A percentile compares a stretch with the other conserved stretches of the same genome.
These are phyloP conservation scores for Ogataea angusta DNA, from an alignment of 805 yeast genomes.

Conservation along the genomic window DNA sequence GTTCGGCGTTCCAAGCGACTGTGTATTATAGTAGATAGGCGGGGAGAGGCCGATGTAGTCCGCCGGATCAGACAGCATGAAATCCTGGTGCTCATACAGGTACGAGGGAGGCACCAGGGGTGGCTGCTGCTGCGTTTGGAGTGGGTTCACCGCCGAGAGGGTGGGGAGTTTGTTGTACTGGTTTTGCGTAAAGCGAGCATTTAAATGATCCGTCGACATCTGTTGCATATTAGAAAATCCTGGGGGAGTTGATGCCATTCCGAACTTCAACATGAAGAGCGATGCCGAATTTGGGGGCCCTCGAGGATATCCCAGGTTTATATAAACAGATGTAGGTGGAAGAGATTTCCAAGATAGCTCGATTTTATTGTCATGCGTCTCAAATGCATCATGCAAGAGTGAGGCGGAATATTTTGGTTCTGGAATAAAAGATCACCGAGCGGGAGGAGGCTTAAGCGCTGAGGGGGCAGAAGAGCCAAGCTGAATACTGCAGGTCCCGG, in stretches of 20 bases:
- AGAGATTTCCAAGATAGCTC: background rate
- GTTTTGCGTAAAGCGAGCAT: background rate
- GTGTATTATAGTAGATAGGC: background rate
- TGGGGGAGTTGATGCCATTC: background rate
- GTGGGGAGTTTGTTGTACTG: background rate
- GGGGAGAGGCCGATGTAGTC: background rate
- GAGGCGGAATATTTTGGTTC: background rate
- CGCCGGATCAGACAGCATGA: background rate
- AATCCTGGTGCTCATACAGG: background rate
- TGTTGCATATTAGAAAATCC: background rate
- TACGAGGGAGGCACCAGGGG: background rate
- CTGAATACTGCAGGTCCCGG: too few relatives aligned
- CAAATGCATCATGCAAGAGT: background rate
- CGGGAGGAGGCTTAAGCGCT: background rate
- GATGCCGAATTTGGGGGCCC: background rate
- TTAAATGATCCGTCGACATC: background rate
- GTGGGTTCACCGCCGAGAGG: background rate
- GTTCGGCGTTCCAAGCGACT: background rate
- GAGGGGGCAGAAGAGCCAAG: too few relatives aligned
- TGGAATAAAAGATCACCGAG: background rate
- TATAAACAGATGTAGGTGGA: background rate
- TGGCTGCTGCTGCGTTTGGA: background rate
- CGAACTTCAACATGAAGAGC: conserved; percentile 1
- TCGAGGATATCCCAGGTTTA: background rate
- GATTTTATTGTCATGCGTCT: background rate